Evolutionary conservation across 352 stramenopile genomes (phyloP), one percentile per base, ranked within the genome.

Genomic region (Globisporangium carolinianum): DNA sequence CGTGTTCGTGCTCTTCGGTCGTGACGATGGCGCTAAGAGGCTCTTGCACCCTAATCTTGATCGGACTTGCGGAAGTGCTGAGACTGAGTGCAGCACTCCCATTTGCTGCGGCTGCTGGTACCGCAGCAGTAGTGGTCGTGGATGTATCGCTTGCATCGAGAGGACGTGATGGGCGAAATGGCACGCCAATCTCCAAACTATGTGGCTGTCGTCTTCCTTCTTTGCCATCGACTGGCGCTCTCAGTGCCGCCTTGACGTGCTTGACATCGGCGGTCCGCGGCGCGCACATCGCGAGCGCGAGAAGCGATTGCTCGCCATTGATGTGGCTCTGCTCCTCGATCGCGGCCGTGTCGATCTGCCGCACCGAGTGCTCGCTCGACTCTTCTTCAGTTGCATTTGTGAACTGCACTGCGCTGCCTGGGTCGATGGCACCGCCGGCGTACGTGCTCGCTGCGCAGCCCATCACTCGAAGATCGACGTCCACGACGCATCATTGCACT

Each of bases 41-140:
- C 42, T 62, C 49, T 7, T 57, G 57, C 24, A 62, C 47, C n/a
- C 57, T 12, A 41, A 62, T 62, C 57, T 62, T 62, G 39, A 62
- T 50, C 3, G 57, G 49, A 39, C 49, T 57, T 42, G 35, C 57
- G 32, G 32, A 9, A 6, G n/a, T 32, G 14, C n/a, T 42, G 11
- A 50, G 39, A 6, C 11, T 12, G 32, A 43, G 10, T 36, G 15
- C 42, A 41, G 6, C n/a, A 51, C 8, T 12, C 5, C 5, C 51
- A 37, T 42, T 11, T 32, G 24, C 7, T 43, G 39, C 11, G 39
- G 11, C 43, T 18, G 10, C 15, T 47, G 9, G 5, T n/a, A n/a
- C 43, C 10, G 51, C 4, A 17, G 2, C 8, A 1, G 6, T 35
- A 37, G 9, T 47, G 43, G 43, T 47, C 5, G 43, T 47, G 43